phyloP scores from a whole-genome alignment of 2,329 filamentous ascomycete genomes.

The Phyllosticta ampelicida region DNA sequence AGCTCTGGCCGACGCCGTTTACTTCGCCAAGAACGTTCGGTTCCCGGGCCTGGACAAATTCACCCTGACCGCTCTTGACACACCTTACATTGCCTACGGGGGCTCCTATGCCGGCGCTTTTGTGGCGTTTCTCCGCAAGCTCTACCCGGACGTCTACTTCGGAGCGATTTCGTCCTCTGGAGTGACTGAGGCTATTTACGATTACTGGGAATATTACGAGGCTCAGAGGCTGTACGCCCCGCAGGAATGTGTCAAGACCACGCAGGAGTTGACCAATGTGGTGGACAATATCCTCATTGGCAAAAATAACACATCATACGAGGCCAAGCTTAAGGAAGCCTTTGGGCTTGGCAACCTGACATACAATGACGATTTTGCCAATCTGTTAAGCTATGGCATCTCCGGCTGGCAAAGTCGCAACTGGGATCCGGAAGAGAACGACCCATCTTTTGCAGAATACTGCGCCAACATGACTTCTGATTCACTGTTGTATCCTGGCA shows the following conservation, averaged over 20 bases:
- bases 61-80: conserved; percentile 53
- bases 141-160: conserved; percentile 71
- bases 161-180: conserved; percentile 72
- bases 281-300: conserved; percentile 48
- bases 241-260: conserved; percentile 52
- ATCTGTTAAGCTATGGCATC: conserved; percentile 34
- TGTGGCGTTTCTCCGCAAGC: conserved; percentile 61
- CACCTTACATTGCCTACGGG: conserved; percentile 69
- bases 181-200: conserved; percentile 64
- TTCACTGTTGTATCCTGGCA: conserved; percentile 33
- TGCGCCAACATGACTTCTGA: conserved; percentile 45
- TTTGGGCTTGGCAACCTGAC: conserved; percentile 43
- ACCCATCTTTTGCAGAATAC: conserved; percentile 40
- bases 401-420: conserved; percentile 44
- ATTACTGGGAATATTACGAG: conserved; percentile 60
- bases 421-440: conserved; percentile 48
- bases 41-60: conserved; percentile 59
- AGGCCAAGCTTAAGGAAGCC: conserved; percentile 38
- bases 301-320: conserved; percentile 34
- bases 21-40: conserved; percentile 63
- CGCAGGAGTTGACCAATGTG: conserved; percentile 49
- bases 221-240: conserved; percentile 47
- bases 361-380: conserved; percentile 44
- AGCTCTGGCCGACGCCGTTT: conserved; percentile 68
- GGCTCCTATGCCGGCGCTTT: conserved; percentile 77